phyloP scores from a whole-genome alignment of 352 stramenopile species.

The Phytophthora aleatoria region DNA sequence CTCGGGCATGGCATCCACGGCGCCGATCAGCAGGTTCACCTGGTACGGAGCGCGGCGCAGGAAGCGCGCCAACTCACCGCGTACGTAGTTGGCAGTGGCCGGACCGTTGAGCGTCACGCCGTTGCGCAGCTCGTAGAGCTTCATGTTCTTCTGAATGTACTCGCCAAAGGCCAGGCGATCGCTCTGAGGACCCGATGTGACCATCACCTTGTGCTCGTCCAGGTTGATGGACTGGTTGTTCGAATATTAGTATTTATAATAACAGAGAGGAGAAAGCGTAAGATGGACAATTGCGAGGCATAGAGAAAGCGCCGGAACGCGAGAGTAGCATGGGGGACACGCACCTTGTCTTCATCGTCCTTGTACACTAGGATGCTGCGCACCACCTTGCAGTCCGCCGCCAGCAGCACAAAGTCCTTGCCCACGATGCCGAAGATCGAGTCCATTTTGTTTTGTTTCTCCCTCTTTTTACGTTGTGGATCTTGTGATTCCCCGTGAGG shows the following conservation, averaged over 20 bases:
- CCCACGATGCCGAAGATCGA: slow-evolving; percentile 90
- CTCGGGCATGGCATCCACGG: slow-evolving; percentile 52
- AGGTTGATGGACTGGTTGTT: slow-evolving; percentile 63
- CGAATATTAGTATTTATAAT: too few species aligned
- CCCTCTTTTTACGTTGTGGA: slow-evolving; percentile 36
- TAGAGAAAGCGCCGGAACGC: not conserved
- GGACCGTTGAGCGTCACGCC: slow-evolving; percentile 82
- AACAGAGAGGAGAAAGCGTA: slow-evolving; percentile 7
- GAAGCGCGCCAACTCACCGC: slow-evolving; percentile 77
- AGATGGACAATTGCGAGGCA: not conserved
- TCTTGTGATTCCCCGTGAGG: slow-evolving; percentile 24
- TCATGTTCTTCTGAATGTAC: slow-evolving; percentile 93
- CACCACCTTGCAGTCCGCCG: slow-evolving; percentile 88
- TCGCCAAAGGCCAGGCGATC: slow-evolving; percentile 86
- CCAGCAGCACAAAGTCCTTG: slow-evolving; percentile 92
- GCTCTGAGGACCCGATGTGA: slow-evolving; percentile 73
- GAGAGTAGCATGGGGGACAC: slow-evolving; percentile 3
- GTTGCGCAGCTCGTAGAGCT: slow-evolving; percentile 90
- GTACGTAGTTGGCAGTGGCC: slow-evolving; percentile 86
- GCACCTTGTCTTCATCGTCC: slow-evolving; percentile 93
- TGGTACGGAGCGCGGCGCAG: slow-evolving; percentile 86
- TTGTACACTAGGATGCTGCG: slow-evolving; percentile 94
- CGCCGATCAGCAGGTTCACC: slow-evolving; percentile 85
- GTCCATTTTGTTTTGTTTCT: slow-evolving; percentile 65
- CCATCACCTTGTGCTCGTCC: slow-evolving; percentile 85